Base-by-base conservation (phyloP, 2,329 filamentous ascomycete genomes). In the Plectosphaerella cucumerina region DNA sequence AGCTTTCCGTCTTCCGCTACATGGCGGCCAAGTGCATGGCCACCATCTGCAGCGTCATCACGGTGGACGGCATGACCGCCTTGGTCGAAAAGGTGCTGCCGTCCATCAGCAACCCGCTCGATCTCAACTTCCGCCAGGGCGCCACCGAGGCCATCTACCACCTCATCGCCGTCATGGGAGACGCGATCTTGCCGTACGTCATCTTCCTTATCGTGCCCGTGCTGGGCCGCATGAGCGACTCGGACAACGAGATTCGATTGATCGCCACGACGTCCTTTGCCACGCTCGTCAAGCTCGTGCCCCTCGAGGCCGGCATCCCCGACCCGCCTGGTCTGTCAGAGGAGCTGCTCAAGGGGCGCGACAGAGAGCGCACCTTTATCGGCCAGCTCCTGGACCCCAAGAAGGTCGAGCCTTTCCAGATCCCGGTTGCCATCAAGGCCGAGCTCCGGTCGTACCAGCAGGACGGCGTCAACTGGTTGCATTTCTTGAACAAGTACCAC, bases 201-300 rank as follows among this genome's bases (percentile, higher is more conserved):
- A 97, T 99, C 62, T 99, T 99, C 82, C 82, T 99, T 58, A 95
- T 99, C 53, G 95, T 97, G 12, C 94, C 94, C 14, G 94, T 99
- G 4, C 80, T 99, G 47, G 94, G 94, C 49, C 86, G 94, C 43
- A 99, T 99, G 94, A 97, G 94, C 65, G 94, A 99, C 67, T 96
- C 93, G 0, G 93, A 99, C 65, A 93, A 95, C 57, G 94, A 97
- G 64, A 89, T 99, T 49, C 87, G 94, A 49, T 80, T 97, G 6
- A 87, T 99, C 50, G 91, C 94, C 4, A 99, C 94, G 0, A 99
- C 94, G 0, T 95, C 94, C 1, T 99, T 99, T 64, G 94, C 94
- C 2, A 97, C 94, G 0, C 76, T 99, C 8, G 94, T 99, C 59
- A 99, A 99, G 71, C 82, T 99, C 47, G 94, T 99, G 48, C 94